phyloP scores from a whole-genome alignment of 1,284 basidiomycete genomes.

The Leccinum fallax region DNA sequence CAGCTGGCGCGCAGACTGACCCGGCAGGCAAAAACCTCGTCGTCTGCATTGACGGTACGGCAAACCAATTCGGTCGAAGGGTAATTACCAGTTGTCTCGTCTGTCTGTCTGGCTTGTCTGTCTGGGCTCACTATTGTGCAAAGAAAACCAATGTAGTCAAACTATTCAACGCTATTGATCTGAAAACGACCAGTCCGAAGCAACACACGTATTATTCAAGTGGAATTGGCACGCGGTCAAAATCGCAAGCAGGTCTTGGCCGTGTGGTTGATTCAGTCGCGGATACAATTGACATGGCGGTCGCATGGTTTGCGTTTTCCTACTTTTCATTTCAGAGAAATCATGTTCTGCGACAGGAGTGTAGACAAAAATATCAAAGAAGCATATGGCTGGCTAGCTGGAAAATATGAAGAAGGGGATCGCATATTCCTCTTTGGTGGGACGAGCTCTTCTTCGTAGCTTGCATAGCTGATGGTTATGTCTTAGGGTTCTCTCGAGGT shows the following conservation, averaged over 20 bases:
- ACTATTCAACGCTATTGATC: conserved; percentile 17
- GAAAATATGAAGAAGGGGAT: conserved; percentile 41
- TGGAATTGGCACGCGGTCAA: conserved; percentile 42
- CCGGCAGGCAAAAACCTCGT: conserved; percentile 26
- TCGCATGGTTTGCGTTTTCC: conserved; percentile 17
- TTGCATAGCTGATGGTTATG: neutral
- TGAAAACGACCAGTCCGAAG: conserved; percentile 17
- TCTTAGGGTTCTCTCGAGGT: conserved; percentile 46
- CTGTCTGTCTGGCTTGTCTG: neutral
- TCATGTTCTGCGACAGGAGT: conserved; percentile 15
- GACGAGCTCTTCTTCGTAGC: neutral
- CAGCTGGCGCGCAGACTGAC: neutral
- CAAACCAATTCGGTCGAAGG: conserved; percentile 35
- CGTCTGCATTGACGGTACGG: conserved; percentile 40
- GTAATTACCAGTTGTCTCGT: neutral
- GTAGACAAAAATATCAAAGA: conserved; percentile 34
- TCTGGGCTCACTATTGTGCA: neutral
- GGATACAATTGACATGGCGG: conserved; percentile 26
- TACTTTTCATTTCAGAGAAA: neutral
- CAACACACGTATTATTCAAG: conserved; percentile 44
- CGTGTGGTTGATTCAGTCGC: conserved; percentile 17
- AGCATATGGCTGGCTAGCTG: conserved; percentile 45
- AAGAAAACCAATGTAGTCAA: conserved; percentile 16
- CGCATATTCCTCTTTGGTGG: conserved; percentile 46
- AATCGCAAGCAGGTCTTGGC: conserved; percentile 23